Base-by-base conservation (phyloP, 306 rosid genomes). In the Sicyos baderoa region DNA sequence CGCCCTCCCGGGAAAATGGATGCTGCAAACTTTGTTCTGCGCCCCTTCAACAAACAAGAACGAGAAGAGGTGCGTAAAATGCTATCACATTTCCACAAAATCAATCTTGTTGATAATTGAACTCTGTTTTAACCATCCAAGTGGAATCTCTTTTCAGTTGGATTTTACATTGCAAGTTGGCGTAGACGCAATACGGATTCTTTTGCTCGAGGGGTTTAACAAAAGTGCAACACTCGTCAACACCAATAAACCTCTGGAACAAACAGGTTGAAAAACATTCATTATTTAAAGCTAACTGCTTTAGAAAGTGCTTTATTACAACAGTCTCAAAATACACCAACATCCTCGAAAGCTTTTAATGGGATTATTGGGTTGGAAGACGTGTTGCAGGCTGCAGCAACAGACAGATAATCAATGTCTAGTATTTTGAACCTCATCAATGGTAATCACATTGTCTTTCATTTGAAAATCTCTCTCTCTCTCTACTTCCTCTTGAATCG, bases 161-260 rank as follows among this genome's bases (percentile, higher is more conserved):
- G 70, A 83, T 77, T 87, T 89, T 79, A 78, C 96, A 48, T 72
- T 92, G 77, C 93, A 87, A 78, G 68, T 81, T 21, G 98, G 93
- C 53, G 15, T 77, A 70, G 93, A 89, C 64, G 89, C 95, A 0
- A 74, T 89, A 54, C 84, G 93, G 75, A 88, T 88, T 73, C 93
- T 89, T 81, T 85, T 88, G 84, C 82, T 86, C 13, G 86, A 89
- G 79, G 97, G 97, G 42, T 82, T 89, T 63, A 80, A 89, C 77
- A 93, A 89, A 81, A 85, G 86, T 40, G 86, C 89, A 27, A 84
- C 84, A 49, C 79, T 82, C 67, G 82, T 82, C 65, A 82, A 84
- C 74, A 79, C 77, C 69, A 75, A 76, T 76, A 82, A 79, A 56
- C 61, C 82, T 75, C 32, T 79, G 78, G 85, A 79, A 63, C 89